A percentile compares a stretch with the other conserved stretches of the same genome.
These are phyloP conservation scores for Dysphania ambrosioides DNA, from an alignment of 148 eudicot genomes.

Conservation along the genomic window DNA sequence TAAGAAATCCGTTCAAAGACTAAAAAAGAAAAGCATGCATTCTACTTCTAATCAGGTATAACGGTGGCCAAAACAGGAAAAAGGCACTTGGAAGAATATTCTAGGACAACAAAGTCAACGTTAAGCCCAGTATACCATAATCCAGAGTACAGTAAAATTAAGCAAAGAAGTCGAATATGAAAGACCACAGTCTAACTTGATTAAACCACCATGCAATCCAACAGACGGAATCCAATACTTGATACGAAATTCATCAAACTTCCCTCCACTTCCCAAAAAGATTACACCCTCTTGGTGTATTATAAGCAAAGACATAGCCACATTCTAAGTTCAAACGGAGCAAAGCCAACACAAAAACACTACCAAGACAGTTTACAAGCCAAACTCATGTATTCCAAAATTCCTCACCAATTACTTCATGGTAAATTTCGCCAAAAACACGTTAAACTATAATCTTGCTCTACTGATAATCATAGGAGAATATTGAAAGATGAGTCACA, in stretches of 20 bases:
- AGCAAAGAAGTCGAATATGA: background rate
- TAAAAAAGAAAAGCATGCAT: constrained; percentile 22
- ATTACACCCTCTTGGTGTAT: background rate
- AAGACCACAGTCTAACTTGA: background rate
- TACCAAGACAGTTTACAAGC: background rate
- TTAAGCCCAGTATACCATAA: background rate
- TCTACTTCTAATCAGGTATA: constrained; percentile 20
- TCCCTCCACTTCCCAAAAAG: background rate
- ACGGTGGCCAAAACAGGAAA: background rate
- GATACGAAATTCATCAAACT: background rate
- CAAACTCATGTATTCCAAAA: background rate
- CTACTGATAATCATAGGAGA: background rate
- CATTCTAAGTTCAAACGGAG: background rate
- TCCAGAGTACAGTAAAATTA: background rate
- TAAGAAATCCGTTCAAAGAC: constrained; percentile 33
- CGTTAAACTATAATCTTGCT: background rate
- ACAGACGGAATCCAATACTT: background rate
- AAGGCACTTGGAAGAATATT: background rate
- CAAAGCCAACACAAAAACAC: background rate
- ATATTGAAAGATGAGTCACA: background rate
- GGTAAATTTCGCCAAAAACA: background rate
- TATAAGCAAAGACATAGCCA: background rate
- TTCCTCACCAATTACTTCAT: background rate
- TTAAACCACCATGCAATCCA: background rate
- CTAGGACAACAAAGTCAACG: background rate